Percentiles rank a stretch among this genome's conserved stretches.
Evolutionary conservation across 352 stramenopile genomes (phyloP).

Genomic region (Aphanomyces stellatus): DNA sequence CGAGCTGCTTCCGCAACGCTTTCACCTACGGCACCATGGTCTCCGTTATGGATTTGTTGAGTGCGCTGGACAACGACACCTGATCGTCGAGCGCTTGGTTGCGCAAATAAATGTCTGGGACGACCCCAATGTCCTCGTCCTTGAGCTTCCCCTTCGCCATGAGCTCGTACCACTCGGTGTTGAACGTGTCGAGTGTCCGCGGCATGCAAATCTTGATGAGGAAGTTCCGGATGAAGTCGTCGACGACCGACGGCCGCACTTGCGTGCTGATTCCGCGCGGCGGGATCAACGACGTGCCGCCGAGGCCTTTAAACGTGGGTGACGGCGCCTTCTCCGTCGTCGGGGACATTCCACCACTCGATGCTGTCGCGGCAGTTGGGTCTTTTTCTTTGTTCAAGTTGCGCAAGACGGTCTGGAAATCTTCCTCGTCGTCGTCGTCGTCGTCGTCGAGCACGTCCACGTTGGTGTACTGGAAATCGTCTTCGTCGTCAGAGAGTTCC

Average conservation of each 20-base stretch:
- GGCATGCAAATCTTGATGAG: conserved; percentile 90
- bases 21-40: conserved; percentile 33
- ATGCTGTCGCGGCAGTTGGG: neutral
- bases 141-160: conserved; percentile 86
- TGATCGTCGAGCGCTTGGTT: conserved; percentile 90
- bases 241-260: conserved; percentile 79
- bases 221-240: conserved; percentile 95
- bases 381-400: conserved; percentile 22
- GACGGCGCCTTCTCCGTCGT: conserved; percentile 12
- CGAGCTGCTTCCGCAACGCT: conserved; percentile 70
- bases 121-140: conserved; percentile 81
- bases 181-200: conserved; percentile 89
- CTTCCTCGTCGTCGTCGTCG: conserved; percentile 83
- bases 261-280: conserved; percentile 34
- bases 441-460: conserved; percentile 49
- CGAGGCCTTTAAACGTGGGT: neutral
- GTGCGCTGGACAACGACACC: conserved; percentile 16
- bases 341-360: too few species aligned
- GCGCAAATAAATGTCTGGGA: conserved; percentile 92
- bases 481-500: conserved; percentile 76
- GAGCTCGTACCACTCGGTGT: conserved; percentile 95
- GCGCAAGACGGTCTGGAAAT: conserved; percentile 38
- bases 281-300: neutral
- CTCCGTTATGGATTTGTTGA: neutral
- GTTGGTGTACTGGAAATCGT: conserved; percentile 81